Evolutionary conservation across 257 asterid genomes (phyloP).

Genomic region (Solanum lignicaule): DNA sequence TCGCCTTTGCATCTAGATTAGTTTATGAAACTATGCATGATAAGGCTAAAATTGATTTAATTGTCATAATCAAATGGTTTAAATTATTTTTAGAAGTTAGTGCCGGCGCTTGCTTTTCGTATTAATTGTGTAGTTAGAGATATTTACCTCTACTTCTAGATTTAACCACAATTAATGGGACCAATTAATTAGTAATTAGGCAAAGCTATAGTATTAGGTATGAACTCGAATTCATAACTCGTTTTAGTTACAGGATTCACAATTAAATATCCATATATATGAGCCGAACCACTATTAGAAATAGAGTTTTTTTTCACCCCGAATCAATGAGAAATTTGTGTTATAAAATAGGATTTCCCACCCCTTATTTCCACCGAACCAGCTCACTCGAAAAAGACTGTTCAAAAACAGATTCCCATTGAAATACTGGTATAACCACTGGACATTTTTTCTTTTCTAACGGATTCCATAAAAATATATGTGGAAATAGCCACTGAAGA

Average conservation of each 20-base stretch:
- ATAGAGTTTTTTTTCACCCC: neutral
- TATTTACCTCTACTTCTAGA: neutral
- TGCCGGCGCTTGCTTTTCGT: slow-evolving; percentile 34
- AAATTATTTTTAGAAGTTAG: slow-evolving; percentile 19
- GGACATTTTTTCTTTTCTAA: neutral
- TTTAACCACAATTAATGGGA: neutral
- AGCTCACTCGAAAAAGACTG: neutral
- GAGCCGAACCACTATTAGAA: neutral
- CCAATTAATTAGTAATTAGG: neutral
- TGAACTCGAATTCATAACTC: neutral
- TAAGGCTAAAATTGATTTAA: slow-evolving; percentile 7
- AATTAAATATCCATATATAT: too few relatives aligned
- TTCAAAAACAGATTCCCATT: neutral
- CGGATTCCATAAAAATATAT: rapidly evolving
- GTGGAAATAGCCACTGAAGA: neutral
- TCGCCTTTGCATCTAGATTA: neutral
- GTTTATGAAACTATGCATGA: neutral
- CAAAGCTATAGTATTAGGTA: neutral
- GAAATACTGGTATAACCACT: too few relatives aligned
- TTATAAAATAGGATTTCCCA: neutral
- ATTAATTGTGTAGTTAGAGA: slow-evolving; percentile 9
- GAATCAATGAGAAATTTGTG: neutral
- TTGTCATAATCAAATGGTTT: slow-evolving; percentile 5
- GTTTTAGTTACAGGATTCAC: too few relatives aligned
- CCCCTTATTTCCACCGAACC: neutral